Evolutionary conservation across 2,329 filamentous ascomycete genomes (phyloP).

Genomic region (Nemania sp.): DNA sequence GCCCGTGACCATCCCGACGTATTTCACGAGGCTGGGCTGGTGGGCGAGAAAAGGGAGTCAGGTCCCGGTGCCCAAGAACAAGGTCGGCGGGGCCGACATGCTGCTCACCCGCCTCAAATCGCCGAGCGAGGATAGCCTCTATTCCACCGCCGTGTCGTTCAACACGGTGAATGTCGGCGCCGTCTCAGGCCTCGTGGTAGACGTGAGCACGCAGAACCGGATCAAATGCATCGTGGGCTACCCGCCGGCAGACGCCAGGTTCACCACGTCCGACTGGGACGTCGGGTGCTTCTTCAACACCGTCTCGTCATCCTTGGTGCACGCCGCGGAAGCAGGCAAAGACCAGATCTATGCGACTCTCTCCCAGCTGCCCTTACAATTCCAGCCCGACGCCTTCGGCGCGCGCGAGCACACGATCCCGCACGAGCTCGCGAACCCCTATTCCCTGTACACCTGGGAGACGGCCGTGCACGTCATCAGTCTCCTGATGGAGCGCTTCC

Average conservation of each 20-base stretch:
- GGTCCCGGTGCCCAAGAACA: neutral
- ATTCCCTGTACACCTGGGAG: conserved; percentile 9
- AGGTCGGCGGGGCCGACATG: neutral
- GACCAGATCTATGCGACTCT: neutral
- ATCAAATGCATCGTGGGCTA: neutral
- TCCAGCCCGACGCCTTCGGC: neutral
- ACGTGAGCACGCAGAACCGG: neutral
- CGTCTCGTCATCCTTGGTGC: neutral
- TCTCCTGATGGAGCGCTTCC: conserved; percentile 4
- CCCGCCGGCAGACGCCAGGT: neutral
- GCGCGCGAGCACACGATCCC: neutral
- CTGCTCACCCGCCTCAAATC: neutral
- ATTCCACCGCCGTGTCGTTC: neutral
- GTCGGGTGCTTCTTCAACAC: neutral
- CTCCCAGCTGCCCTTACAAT: neutral
- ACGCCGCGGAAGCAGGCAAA: neutral
- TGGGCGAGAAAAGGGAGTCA: neutral
- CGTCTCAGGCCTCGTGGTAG: neutral
- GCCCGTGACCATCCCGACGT: neutral
- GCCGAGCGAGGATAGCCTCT: neutral
- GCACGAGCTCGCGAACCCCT: conserved; percentile 1
- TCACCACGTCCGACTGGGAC: neutral
- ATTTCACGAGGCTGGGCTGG: neutral
- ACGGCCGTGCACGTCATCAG: neutral
- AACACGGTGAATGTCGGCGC: neutral